Percentiles rank a stretch among this genome's conserved stretches.
These are phyloP conservation scores for Rosa chinensis DNA, from an alignment of 306 rosid species.

Conservation along the genomic window DNA sequence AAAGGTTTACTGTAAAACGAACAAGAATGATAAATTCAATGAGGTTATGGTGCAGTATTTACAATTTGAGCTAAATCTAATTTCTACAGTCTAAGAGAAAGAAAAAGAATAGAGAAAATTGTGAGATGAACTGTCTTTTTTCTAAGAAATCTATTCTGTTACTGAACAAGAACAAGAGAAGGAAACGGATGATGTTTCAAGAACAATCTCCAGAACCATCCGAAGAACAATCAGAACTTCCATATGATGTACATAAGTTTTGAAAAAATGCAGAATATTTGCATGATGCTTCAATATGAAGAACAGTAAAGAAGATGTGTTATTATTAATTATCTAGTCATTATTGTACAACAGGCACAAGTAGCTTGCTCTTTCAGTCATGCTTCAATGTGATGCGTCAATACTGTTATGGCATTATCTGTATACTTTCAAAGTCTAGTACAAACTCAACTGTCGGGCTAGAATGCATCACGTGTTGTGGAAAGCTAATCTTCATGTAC, in stretches of 20 bases:
- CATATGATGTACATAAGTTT: not conserved
- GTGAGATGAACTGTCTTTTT: not conserved
- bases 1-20: not conserved
- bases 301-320: not conserved
- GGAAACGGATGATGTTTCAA: not conserved
- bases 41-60: not conserved
- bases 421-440: not conserved
- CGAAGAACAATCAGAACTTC: not conserved
- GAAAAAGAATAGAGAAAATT: not conserved
- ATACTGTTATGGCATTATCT: not conserved
- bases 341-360: not conserved
- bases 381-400: not conserved
- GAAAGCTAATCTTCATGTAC: not conserved
- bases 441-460: not conserved
- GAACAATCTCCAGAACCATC: not conserved
- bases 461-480: not conserved
- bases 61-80: not conserved
- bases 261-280: not conserved
- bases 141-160: not conserved
- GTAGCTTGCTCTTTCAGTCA: slow-evolving; percentile 1
- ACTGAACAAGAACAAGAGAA: not conserved
- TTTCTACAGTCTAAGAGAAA: not conserved
- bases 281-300: not conserved
- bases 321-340: not conserved
- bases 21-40: no score